phyloP scores from a whole-genome alignment of 2,329 filamentous ascomycete genomes.

The Colletotrichum orchidophilum region DNA sequence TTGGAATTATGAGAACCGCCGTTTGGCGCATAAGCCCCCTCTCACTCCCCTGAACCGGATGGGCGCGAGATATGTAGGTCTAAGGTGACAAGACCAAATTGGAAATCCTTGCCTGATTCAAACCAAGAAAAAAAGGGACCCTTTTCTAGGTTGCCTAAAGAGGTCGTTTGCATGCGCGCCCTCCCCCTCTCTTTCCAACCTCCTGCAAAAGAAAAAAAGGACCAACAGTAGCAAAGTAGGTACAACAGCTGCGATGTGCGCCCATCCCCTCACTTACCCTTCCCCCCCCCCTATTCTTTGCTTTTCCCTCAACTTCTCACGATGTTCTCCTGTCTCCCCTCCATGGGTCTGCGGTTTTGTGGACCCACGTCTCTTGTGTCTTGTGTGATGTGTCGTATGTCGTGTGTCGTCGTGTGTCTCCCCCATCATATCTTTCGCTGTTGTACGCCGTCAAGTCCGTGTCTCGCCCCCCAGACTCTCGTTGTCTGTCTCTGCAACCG shows the following conservation, averaged over 20 bases:
- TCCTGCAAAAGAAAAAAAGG: not conserved
- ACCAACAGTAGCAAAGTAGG: not conserved
- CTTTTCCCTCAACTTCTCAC: not conserved
- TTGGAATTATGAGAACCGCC: constrained; percentile 4
- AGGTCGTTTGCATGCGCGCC: constrained; percentile 15
- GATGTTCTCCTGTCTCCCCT: not conserved
- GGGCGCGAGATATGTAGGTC: not conserved
- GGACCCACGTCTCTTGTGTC: not conserved
- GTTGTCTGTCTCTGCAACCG: not conserved
- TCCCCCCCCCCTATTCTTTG: not conserved
- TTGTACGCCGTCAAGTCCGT: not conserved
- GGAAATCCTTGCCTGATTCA: constrained; percentile 17
- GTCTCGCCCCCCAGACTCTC: constrained; percentile 14
- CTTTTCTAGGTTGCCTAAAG: constrained; percentile 1
- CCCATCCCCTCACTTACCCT: not conserved
- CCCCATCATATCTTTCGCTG: constrained; percentile 4
- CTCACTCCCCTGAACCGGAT: not conserved
- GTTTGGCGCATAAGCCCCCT: not conserved
- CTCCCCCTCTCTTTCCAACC: constrained; percentile 2
- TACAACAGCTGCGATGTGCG: not conserved
- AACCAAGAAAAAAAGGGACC: not conserved
- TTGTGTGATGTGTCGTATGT: not conserved
- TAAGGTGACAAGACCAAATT: constrained; percentile 7
- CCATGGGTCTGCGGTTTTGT: not conserved
- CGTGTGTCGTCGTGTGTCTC: not conserved